Base-by-base conservation (phyloP, 2,329 filamentous ascomycete genomes). In the Diaporthe citrichinensis region DNA sequence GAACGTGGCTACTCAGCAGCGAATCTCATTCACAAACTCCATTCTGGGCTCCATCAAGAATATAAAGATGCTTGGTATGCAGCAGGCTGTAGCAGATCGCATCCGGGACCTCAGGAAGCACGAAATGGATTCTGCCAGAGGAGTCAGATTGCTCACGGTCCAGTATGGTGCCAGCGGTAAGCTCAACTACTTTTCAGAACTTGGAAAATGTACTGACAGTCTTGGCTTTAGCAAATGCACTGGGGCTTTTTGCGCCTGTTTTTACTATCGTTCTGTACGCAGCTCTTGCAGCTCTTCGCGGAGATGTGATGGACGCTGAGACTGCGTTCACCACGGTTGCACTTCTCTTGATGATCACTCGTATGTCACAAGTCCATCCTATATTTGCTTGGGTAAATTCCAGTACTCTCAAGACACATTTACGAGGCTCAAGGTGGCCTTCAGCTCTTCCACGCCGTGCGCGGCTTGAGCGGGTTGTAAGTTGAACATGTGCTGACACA, bases 271-370 rank as follows among this genome's bases (percentile, higher is more conserved):
- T 83, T 0, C 67, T 85, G 0, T 87, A 81, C 67, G 83, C 81
- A 2, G 25, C 83, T 7, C 20, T 84, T 4, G 78, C 81, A 5
- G 75, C 44, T 2, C 15, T 73, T 0, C 73, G 75, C 0, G 81
- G 81, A 4, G 72, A 46, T 0, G 15, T 51, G 1, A 75, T 87
- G 6, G 80, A 85, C 23, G 79, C 80, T 0, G 81, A 83, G 67
- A 86, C 84, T 0, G 84, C 85, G 0, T 87, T 87, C 71, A 85
- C 85, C 0, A 84, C 84, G 0, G 79, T 83, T 17, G 84, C 85
- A 0, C 79, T 85, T n/a, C 71, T 87, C 10, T 76, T 78, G 8
- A 80, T 87, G 77, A 80, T 86, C 0, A 87, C 84, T 1, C 83
- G 62, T 68, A 68, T 28, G 62, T 68, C 31, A 46, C 20, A 23